Conservation (phyloP, 2,329 filamentous ascomycete species). For the Fusarium floridanum region DNA sequence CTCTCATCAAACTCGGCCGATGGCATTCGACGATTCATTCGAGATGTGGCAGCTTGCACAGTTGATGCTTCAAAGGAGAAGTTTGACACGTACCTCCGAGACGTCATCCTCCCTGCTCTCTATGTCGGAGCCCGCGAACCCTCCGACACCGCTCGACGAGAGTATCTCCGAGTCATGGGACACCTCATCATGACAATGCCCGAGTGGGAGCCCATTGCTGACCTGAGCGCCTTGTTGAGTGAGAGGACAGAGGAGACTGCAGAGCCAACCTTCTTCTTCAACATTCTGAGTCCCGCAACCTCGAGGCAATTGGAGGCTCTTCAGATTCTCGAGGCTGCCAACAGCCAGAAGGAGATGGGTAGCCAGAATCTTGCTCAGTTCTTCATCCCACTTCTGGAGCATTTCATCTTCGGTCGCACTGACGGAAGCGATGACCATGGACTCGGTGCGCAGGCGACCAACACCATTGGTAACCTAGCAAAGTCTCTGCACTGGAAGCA, state of each 20-base stretch:
- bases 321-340: conserved; percentile 78
- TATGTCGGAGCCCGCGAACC: conserved; percentile 80
- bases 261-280: conserved; percentile 86
- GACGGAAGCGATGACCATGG: conserved; percentile 84
- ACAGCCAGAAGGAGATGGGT: conserved; percentile 72
- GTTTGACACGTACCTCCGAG: conserved; percentile 71
- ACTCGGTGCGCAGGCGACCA: conserved; percentile 87
- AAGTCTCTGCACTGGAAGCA: conserved; percentile 89
- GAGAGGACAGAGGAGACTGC: conserved; percentile 72
- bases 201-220: conserved; percentile 77
- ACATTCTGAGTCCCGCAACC: conserved; percentile 90
- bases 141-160: conserved; percentile 86
- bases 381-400: conserved; percentile 91
- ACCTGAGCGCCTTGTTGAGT: conserved; percentile 78
- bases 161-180: conserved; percentile 84
- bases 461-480: conserved; percentile 80
- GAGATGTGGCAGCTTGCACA: conserved; percentile 65
- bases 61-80: conserved; percentile 52
- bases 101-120: conserved; percentile 79
- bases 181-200: conserved; percentile 80
- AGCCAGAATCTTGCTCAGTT: conserved; percentile 87
- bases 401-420: conserved; percentile 88
- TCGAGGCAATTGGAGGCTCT: conserved; percentile 88
- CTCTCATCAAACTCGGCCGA: conserved; percentile 84
- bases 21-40: conserved; percentile 81